A percentile compares a stretch with the other conserved stretches of the same genome.
Conservation (phyloP, 306 rosid genomes). For the Cotoneaster glaucophyllus region DNA sequence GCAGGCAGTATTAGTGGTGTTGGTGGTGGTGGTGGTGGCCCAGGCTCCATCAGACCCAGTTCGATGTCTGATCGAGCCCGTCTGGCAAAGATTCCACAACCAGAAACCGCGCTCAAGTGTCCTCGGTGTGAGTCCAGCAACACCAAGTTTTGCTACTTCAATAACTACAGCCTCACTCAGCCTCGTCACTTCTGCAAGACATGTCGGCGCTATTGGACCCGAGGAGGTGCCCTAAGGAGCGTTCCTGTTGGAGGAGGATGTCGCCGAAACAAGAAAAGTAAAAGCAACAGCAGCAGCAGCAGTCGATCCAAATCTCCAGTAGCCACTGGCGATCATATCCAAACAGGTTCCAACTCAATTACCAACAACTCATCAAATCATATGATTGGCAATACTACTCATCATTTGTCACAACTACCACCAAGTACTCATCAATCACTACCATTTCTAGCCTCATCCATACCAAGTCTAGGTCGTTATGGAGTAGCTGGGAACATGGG, state of each 20-base stretch:
- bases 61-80: conserved; percentile 93
- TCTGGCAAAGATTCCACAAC: conserved; percentile 64
- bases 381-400: neutral
- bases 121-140: conserved; percentile 88
- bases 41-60: conserved; percentile 52
- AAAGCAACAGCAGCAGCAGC: conserved; percentile 38
- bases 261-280: conserved; percentile 81
- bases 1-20: conserved; percentile 14
- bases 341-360: neutral
- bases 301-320: conserved; percentile 62
- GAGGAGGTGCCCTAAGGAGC: conserved; percentile 73
- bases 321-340: neutral
- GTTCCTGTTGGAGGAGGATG: conserved; percentile 97
- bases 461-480: conserved; percentile 55
- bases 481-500: conserved; percentile 49
- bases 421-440: conserved; percentile 7
- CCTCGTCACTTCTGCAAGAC: conserved; percentile 97
- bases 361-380: neutral
- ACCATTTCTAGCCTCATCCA: conserved; percentile 63
- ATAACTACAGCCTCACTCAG: conserved; percentile 73
- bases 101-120: conserved; percentile 77
- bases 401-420: neutral
- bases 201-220: conserved; percentile 92
- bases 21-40: conserved; percentile 9
- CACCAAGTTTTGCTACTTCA: conserved; percentile 89